These are phyloP conservation scores for Globisporangium mamillatum DNA, from an alignment of 352 stramenopile genomes.

Conservation along the genomic window DNA sequence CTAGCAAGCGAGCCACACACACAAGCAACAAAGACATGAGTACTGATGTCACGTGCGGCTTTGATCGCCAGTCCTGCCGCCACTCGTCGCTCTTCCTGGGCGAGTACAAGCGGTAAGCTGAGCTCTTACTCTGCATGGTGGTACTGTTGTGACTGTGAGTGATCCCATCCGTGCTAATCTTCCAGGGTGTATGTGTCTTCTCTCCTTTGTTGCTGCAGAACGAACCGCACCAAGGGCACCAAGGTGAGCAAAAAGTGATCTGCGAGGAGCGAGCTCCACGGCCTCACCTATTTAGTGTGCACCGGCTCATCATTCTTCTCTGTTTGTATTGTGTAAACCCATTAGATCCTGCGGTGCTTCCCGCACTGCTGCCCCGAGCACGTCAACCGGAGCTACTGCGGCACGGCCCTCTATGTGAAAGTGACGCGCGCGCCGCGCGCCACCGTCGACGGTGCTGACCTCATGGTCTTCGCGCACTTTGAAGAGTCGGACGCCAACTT, in stretches of 20 bases:
- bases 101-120: conserved; percentile 59
- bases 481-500: conserved; percentile 38
- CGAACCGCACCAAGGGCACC: conserved; percentile 48
- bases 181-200: neutral
- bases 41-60: conserved; percentile 31
- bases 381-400: conserved; percentile 69
- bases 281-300: neutral
- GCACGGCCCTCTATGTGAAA: conserved; percentile 42
- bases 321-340: neutral
- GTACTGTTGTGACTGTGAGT: neutral
- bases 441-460: conserved; percentile 9
- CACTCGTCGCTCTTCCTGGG: conserved; percentile 41
- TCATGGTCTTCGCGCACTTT: conserved; percentile 55
- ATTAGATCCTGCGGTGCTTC: conserved; percentile 67
- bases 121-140: neutral
- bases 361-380: conserved; percentile 68
- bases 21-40: neutral
- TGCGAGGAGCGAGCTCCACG: neutral
- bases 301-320: neutral
- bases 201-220: conserved; percentile 18
- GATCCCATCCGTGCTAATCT: neutral
- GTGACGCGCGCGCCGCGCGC: conserved; percentile 19
- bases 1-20: neutral
- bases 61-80: conserved; percentile 35
- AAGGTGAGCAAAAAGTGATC: conserved; percentile 21